Evolutionary conservation across 2,329 filamentous ascomycete genomes (phyloP).

Genomic region (Plenodomus lindquistii): DNA sequence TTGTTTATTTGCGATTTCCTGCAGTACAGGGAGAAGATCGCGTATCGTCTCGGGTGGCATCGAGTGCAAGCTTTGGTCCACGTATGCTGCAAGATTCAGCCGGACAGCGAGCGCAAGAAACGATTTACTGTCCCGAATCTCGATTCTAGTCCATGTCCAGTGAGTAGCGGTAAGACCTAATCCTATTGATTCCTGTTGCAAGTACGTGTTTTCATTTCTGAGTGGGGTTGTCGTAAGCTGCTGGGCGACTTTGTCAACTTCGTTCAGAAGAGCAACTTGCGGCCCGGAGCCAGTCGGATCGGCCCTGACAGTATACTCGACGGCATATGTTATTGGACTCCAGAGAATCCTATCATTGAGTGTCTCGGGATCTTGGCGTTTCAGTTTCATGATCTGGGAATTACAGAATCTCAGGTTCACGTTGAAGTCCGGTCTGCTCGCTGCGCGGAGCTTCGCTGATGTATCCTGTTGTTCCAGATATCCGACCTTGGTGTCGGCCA

Average conservation of each 20-base stretch:
- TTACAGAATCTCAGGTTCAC: background rate
- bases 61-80: background rate
- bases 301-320: background rate
- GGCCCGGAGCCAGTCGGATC: background rate
- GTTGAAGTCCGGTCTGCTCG: background rate
- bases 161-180: background rate
- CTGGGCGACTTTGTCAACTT: background rate
- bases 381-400: background rate
- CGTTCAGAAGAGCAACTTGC: background rate
- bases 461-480: constrained; percentile 1
- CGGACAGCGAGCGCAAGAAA: background rate
- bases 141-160: background rate
- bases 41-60: background rate
- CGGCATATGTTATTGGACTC: background rate
- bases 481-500: background rate
- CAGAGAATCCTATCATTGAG: background rate
- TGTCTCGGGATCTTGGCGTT: background rate
- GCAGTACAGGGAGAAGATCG: too few species aligned
- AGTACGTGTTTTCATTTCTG: background rate
- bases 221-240: background rate
- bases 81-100: background rate
- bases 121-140: background rate
- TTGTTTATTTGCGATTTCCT: too few species aligned
- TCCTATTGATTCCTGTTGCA: background rate
- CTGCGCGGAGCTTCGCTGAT: background rate